Conservation (phyloP, 805 yeast genomes). For the Saccharomycopsis schoenii region DNA sequence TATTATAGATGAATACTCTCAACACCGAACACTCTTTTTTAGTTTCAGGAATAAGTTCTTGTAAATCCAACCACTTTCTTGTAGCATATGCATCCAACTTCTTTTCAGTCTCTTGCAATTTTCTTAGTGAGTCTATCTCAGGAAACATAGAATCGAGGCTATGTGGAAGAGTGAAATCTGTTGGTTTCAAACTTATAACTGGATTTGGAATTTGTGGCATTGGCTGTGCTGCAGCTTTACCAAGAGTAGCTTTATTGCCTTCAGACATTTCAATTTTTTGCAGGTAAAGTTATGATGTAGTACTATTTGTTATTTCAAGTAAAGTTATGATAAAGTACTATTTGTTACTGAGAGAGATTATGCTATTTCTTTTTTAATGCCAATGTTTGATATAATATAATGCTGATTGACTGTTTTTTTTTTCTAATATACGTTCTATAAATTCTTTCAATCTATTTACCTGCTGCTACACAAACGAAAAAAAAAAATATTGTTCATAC, state of each 20-base stretch:
- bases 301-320: no score
- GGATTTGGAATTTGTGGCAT: constrained; percentile 19
- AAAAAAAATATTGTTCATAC: not conserved
- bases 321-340: no score
- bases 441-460: not conserved
- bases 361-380: no score
- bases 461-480: not conserved
- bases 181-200: constrained; percentile 31
- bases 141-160: constrained; percentile 42
- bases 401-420: no score
- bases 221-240: constrained; percentile 20
- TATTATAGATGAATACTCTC: constrained; percentile 75
- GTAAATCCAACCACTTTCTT: constrained; percentile 77
- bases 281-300: no score
- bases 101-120: constrained; percentile 71
- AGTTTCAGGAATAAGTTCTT: constrained; percentile 47
- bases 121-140: constrained; percentile 62
- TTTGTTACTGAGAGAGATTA: no score
- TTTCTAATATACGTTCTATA: no score
- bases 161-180: constrained; percentile 42
- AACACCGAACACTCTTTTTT: constrained; percentile 45
- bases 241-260: constrained; percentile 17
- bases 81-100: constrained; percentile 72
- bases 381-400: no score
- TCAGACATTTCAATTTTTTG: not conserved